Conservation (phyloP, 805 yeast genomes). For the Barnettozyma populi region DNA sequence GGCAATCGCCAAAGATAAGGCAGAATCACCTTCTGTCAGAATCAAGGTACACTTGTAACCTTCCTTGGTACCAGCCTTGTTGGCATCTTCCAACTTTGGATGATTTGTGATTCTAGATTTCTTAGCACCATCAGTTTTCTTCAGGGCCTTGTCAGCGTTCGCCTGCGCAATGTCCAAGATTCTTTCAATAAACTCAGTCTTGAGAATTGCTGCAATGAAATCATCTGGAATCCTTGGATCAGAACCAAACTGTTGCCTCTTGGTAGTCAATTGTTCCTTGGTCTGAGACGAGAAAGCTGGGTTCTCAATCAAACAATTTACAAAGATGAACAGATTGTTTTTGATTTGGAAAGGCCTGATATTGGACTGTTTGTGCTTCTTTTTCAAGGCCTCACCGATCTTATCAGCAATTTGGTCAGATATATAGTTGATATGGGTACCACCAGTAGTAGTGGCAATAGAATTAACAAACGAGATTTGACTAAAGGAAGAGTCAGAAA, state of each 20-base stretch:
- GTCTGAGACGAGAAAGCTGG: slow-evolving; percentile 98
- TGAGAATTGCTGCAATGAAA: slow-evolving; percentile 65
- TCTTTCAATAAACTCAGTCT: slow-evolving; percentile 64
- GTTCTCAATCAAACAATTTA: slow-evolving; percentile 89
- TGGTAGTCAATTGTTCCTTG: slow-evolving; percentile 89
- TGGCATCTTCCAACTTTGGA: slow-evolving; percentile 90
- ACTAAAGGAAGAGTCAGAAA: slow-evolving; percentile 83
- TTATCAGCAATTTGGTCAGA: slow-evolving; percentile 80
- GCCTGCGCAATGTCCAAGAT: slow-evolving; percentile 79
- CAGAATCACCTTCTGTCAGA: slow-evolving; percentile 96
- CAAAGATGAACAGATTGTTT: slow-evolving; percentile 83
- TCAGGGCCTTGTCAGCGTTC: slow-evolving; percentile 82
- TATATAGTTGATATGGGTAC: slow-evolving; percentile 86
- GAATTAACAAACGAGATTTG: slow-evolving; percentile 97
- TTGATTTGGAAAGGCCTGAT: slow-evolving; percentile 85
- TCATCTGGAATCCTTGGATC: slow-evolving; percentile 71
- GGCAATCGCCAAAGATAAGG: slow-evolving; percentile 83
- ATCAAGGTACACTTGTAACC: slow-evolving; percentile 90
- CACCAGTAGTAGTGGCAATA: slow-evolving; percentile 95
- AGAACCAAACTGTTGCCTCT: slow-evolving; percentile 85
- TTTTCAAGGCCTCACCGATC: slow-evolving; percentile 67
- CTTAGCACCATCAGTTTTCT: slow-evolving; percentile 82
- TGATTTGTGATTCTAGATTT: slow-evolving; percentile 83
- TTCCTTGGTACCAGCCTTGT: slow-evolving; percentile 90
- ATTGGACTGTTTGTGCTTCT: slow-evolving; percentile 57